Base-by-base conservation (phyloP, 2,329 filamentous ascomycete species). In the Neobulgaria alba region DNA sequence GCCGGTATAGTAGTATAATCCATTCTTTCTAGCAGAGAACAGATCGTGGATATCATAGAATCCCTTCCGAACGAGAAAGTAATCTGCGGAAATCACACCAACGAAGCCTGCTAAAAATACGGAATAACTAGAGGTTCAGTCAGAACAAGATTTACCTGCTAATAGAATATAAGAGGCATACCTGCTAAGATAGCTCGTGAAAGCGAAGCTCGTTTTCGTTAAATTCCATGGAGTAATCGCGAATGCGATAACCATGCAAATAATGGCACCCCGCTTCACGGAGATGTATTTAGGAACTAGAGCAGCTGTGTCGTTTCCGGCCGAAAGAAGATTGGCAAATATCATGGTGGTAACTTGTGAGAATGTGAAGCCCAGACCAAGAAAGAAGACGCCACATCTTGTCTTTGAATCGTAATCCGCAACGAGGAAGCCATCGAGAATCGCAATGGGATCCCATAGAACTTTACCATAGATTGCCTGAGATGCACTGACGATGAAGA, bases 301-400 rank as follows among this genome's bases (percentile, higher is more conserved):
- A 1, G 61, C 59, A 2, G 61, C 60, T 15, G 61, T 61, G 32
- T 64, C 60, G 14, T 61, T 63, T 20, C 63, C 64, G 4, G 63
- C 63, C 15, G 63, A 60, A 3, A 67, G 54, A 3, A 58, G 62
- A 38, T 67, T 66, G 37, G 64, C 63, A n/a, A 66, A 64, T 19
- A 71, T 67, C 4, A 62, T 53, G 16, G 52, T 62, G 42, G 68
- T 67, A 18, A 71, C 59, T 1, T 62, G 57, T 3, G 62, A 63
- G 42, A 67, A 70, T 0, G 63, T 53, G 33, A 69, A 66, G 10
- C 57, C 61, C 1, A 60, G 57, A 0, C 65, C 54, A 20, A 67
- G 62, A 43, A 69, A 66, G 26, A 64, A 63, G 33, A 60, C 63
- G 0, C 60, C 64, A 5, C 62, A 56, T 12, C 65, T 56, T 32